Conservation (phyloP, 1,284 basidiomycete genomes). For the Cryptococcus sp. region DNA sequence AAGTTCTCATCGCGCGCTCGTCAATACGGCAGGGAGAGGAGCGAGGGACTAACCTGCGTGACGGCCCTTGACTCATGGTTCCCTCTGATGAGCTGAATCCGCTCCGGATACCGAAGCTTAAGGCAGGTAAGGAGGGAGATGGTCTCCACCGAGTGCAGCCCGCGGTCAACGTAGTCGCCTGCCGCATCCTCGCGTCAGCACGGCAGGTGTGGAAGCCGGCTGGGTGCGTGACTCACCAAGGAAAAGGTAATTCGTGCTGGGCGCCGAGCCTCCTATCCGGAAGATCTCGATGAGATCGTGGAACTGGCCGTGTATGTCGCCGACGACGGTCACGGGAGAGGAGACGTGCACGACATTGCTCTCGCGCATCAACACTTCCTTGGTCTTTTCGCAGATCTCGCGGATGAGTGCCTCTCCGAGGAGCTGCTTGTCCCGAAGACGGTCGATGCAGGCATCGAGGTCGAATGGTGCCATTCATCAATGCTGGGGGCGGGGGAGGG, state of each 20-base stretch:
- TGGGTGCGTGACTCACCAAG: conserved; percentile 61
- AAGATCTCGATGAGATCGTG: conserved; percentile 99
- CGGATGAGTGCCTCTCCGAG: conserved; percentile 85
- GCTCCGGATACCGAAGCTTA: conserved; percentile 93
- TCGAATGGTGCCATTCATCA: conserved; percentile 79
- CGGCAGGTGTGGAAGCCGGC: not conserved
- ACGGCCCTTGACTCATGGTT: conserved; percentile 98
- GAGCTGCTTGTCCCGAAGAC: conserved; percentile 84
- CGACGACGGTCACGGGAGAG: conserved; percentile 98
- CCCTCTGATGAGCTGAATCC: conserved; percentile 94
- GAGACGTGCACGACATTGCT: conserved; percentile 97
- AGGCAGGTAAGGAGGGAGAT: conserved; percentile 95
- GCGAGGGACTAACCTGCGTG: conserved; percentile 68
- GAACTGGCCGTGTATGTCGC: conserved; percentile 98
- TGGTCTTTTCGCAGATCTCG: conserved; percentile 98
- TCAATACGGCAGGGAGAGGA: not conserved
- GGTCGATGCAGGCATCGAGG: conserved; percentile 89
- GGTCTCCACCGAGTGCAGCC: conserved; percentile 96
- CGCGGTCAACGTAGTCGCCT: conserved; percentile 98
- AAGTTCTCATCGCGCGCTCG: conserved; percentile 30
- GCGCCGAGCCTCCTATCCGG: conserved; percentile 93
- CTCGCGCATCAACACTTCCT: conserved; percentile 97
- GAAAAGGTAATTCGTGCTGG: conserved; percentile 96
- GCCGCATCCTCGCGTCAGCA: not conserved
- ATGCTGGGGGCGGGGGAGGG: not conserved